These are phyloP conservation scores for Malbranchea zuffiana DNA, from an alignment of 2,329 filamentous ascomycete species.

Conservation along the genomic window DNA sequence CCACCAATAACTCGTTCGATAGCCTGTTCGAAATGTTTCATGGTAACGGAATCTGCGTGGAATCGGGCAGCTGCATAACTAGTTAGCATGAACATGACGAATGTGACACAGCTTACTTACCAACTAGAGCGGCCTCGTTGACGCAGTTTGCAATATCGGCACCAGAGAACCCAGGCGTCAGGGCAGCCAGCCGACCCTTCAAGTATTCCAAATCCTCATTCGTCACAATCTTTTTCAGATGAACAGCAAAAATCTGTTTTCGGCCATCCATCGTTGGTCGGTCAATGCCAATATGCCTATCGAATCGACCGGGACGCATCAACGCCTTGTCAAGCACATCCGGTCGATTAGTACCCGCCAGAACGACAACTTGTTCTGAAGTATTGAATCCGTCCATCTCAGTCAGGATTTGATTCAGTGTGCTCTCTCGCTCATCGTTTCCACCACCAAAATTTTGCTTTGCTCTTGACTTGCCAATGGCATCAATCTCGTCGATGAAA, in stretches of 20 bases:
- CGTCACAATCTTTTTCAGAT: constrained; percentile 89
- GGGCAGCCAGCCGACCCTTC: constrained; percentile 74
- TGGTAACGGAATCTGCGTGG: constrained; percentile 67
- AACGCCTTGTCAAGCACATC: constrained; percentile 91
- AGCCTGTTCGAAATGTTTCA: constrained; percentile 91
- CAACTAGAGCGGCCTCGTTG: constrained; percentile 92
- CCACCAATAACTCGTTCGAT: constrained; percentile 96
- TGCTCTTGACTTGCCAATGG: constrained; percentile 80
- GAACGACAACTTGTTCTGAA: constrained; percentile 85
- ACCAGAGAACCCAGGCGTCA: constrained; percentile 93
- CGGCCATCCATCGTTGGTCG: constrained; percentile 92
- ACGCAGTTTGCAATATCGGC: constrained; percentile 98
- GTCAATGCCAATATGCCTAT: constrained; percentile 92
- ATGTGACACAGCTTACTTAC: constrained; percentile 42
- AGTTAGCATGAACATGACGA: constrained; percentile 6
- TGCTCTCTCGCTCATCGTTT: constrained; percentile 94
- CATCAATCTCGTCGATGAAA: constrained; percentile 99
- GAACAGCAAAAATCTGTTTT: constrained; percentile 90
- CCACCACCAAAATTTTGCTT: constrained; percentile 78
- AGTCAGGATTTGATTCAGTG: constrained; percentile 93
- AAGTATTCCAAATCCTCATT: constrained; percentile 80
- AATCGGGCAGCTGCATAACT: constrained; percentile 59
- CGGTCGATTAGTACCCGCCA: constrained; percentile 91
- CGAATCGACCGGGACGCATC: constrained; percentile 93
- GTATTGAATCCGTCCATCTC: constrained; percentile 99